Evolutionary conservation across 495 filamentous ascomycete genomes (phyloP), one percentile per base, ranked within the genome.

Genomic region (Xeromyces bisporus): DNA sequence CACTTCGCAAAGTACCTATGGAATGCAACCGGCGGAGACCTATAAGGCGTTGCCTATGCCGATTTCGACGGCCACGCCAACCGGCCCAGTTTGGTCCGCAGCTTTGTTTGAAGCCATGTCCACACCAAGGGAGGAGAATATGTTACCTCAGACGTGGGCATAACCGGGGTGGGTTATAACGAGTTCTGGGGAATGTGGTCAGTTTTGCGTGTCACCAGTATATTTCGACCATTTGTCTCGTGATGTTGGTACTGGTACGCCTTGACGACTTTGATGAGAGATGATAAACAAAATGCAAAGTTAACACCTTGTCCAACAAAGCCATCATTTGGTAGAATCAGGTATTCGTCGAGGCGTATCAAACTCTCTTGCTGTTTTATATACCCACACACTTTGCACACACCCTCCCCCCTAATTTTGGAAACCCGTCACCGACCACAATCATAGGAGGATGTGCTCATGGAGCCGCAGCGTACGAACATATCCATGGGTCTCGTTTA

Each of bases 231-330:
- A 43, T 46, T 41, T n/a, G n/a, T n/a, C n/a, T n/a, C n/a, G n/a
- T n/a, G n/a, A n/a, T 42, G 36, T 37, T 42, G 44, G 44, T 41
- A 37, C 37, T 36, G 31, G 26, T 13, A 37, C 48, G 57, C 60
- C 56, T 57, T 61, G 38, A 64, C 47, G 57, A 62, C 57, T 56
- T 44, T 64, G 58, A 64, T 64, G 60, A 64, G 57, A 56, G 60
- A 64, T 64, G 60, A 64, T 60, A 57, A 64, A n/a, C n/a, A 55
- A 58, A 53, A 60, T 57, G 55, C 55, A 46, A 53, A 39, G 37
- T 52, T 51, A 52, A n/a, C n/a, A n/a, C n/a, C n/a, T n/a, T n/a
- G n/a, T n/a, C n/a, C n/a, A n/a, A n/a, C n/a, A n/a, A n/a, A n/a
- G n/a, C n/a, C n/a, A n/a, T n/a, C n/a, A n/a, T n/a, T n/a, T n/a